Evolutionary conservation across 2,329 filamentous ascomycete species (phyloP), one percentile per base, ranked within the genome.

Genomic region (Aspergillus ibericus): DNA sequence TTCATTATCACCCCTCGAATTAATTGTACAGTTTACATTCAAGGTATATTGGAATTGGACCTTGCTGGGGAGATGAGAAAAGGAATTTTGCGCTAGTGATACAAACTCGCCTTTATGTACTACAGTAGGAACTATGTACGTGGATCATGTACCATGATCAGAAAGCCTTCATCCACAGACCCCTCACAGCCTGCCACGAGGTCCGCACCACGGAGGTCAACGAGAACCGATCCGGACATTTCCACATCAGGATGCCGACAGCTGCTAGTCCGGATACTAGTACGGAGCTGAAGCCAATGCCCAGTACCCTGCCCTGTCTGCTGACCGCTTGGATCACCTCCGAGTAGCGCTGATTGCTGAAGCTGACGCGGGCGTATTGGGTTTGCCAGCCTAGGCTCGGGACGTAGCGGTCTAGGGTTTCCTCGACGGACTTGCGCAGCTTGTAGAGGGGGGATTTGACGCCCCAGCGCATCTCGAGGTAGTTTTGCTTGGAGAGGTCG

Each of bases 351-450:
- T 96, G 89, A 69, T 96, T 97, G 59, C 91, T 91, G 73, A 99
- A 99, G 66, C 92, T 96, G 8, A 99, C 88, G 18, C 93, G 84
- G 0, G 90, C 87, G 72, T 99, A 99, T 77, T 96, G 92, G 1
- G 95, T 99, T 70, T 89, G 87, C 88, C 93, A 97, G 0, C 93
- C 95, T 12, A 93, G 76, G 25, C 82, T 78, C 0, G 95, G 95
- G 2, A 96, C 70, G 67, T 89, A 88, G 13, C 89, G 83, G 53
- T 89, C 91, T 53, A 98, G 79, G 34, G 83, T 85, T 78, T 99
- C 95, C 71, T 99, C 95, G 13, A 97, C 79, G 64, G 81, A 87
- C 76, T 99, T 99, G 56, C 95, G 86, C 9, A 95, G 73, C 34
- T 88, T 84, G 70, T 98, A 98, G 0, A 88, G 70, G 0, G 85